A percentile compares a stretch with the other conserved stretches of the same genome.
phyloP scores from a whole-genome alignment of 1,284 basidiomycete species.

The Papiliotrema laurentii region DNA sequence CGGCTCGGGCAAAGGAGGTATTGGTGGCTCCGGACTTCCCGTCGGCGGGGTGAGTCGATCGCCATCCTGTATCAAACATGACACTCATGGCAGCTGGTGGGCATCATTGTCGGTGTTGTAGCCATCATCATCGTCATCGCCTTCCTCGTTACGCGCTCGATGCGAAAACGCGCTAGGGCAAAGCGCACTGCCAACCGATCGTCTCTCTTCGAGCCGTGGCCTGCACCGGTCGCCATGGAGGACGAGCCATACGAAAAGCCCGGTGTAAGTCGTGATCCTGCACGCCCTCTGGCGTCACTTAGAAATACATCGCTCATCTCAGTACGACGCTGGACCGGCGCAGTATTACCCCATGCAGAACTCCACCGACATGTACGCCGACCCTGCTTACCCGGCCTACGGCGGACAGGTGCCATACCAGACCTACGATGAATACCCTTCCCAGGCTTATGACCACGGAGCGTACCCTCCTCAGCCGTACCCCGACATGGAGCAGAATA shows the following conservation, averaged over 20 bases:
- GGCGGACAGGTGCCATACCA: constrained; percentile 10
- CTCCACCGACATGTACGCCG: constrained; percentile 9
- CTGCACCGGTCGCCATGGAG: constrained; percentile 27
- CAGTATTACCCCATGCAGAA: constrained; percentile 35
- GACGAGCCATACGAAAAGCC: constrained; percentile 36
- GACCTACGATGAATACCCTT: constrained; percentile 10
- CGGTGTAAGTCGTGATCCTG: constrained; percentile 13
- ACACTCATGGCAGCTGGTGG: constrained; percentile 30
- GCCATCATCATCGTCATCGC: constrained; percentile 26
- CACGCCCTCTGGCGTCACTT: too few species aligned
- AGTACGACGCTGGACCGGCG: constrained; percentile 29
- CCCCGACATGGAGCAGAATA: not conserved
- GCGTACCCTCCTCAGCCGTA: not conserved
- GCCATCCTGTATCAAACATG: not conserved
- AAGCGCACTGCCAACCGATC: constrained; percentile 31
- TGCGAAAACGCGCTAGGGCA: constrained; percentile 28
- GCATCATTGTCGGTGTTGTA: constrained; percentile 39
- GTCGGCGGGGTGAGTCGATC: constrained; percentile 29
- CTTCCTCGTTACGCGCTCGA: constrained; percentile 26
- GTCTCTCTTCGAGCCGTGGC: constrained; percentile 43
- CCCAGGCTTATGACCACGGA: constrained; percentile 2
- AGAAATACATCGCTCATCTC: not conserved
- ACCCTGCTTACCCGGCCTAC: constrained; percentile 9
- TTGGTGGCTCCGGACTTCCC: constrained; percentile 23
- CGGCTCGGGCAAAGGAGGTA: constrained; percentile 19